Percentiles rank a stretch among this genome's conserved stretches.
Evolutionary conservation across 2,329 filamentous ascomycete genomes (phyloP).

Genomic region (Paecilomyces sp.): DNA sequence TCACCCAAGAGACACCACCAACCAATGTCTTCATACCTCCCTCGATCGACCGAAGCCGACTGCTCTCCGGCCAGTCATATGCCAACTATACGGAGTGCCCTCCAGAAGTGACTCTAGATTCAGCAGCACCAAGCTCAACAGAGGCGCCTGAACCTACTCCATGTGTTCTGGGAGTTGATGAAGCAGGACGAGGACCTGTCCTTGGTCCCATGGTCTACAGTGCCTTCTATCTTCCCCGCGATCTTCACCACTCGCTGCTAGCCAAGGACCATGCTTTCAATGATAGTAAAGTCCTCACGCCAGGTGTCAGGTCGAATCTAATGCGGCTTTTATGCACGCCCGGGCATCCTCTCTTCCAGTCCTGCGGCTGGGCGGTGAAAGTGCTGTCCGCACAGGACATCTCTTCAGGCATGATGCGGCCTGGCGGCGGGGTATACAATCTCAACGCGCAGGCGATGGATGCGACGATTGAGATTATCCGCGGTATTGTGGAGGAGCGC

Average conservation of each 20-base stretch:
- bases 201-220: constrained; percentile 67
- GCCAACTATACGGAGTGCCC: constrained; percentile 66
- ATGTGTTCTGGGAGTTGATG: constrained; percentile 83
- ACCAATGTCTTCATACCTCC: constrained; percentile 56
- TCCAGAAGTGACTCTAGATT: constrained; percentile 44
- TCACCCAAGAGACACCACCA: constrained; percentile 25
- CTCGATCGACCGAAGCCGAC: constrained; percentile 52
- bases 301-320: constrained; percentile 67
- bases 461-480: constrained; percentile 76
- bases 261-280: constrained; percentile 78
- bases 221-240: constrained; percentile 63
- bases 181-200: constrained; percentile 90
- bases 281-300: constrained; percentile 87
- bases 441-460: constrained; percentile 95
- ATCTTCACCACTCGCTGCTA: constrained; percentile 63
- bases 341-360: constrained; percentile 48
- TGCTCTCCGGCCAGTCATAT: constrained; percentile 62
- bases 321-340: constrained; percentile 65
- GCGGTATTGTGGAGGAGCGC: constrained; percentile 59
- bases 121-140: constrained; percentile 9
- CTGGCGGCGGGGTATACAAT: constrained; percentile 59
- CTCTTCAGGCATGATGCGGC: constrained; percentile 65
- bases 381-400: constrained; percentile 81
- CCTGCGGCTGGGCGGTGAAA: constrained; percentile 78
- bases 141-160: constrained; percentile 41